Evolutionary conservation across 345 rosid genomes (phyloP).

Genomic region (Eucalyptus lansdowneana): DNA sequence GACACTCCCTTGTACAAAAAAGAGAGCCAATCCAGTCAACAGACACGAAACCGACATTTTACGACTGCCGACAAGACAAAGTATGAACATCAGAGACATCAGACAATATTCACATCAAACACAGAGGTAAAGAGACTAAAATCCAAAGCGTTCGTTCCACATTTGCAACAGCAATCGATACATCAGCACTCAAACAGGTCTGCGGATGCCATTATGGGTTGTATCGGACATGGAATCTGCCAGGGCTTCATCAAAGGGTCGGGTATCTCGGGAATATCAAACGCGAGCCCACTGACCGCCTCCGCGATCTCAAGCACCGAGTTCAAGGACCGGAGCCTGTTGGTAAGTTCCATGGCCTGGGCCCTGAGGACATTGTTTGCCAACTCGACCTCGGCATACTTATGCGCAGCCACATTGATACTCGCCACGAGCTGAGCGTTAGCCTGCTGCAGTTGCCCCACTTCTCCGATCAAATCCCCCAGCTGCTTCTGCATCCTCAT

Average conservation of each 20-base stretch:
- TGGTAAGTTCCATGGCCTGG: constrained; percentile 50
- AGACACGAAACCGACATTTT: not conserved
- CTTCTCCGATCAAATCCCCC: constrained; percentile 45
- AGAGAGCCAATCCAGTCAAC: not conserved
- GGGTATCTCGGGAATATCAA: constrained; percentile 66
- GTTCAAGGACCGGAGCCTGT: constrained; percentile 38
- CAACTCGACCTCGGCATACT: constrained; percentile 31
- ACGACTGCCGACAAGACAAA: not conserved
- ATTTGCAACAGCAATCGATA: not conserved
- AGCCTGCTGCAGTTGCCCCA: constrained; percentile 31
- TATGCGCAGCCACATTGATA: constrained; percentile 11
- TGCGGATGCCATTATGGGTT: constrained; percentile 38
- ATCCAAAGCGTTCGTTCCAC: not conserved
- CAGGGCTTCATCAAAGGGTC: constrained; percentile 41
- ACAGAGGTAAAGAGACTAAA: not conserved
- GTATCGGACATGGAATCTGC: constrained; percentile 42
- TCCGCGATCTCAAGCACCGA: constrained; percentile 24
- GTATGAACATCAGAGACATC: not conserved
- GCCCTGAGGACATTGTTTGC: constrained; percentile 61
- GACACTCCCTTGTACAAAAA: not conserved
- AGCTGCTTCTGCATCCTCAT: constrained; percentile 67
- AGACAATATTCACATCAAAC: not conserved
- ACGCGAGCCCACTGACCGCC: constrained; percentile 36
- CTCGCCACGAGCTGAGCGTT: constrained; percentile 13
- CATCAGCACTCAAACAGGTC: constrained; percentile 33